Percentiles rank a stretch among this genome's conserved stretches.
phyloP scores from a whole-genome alignment of 2,329 filamentous ascomycete species.

The Aspergillus flavus region DNA sequence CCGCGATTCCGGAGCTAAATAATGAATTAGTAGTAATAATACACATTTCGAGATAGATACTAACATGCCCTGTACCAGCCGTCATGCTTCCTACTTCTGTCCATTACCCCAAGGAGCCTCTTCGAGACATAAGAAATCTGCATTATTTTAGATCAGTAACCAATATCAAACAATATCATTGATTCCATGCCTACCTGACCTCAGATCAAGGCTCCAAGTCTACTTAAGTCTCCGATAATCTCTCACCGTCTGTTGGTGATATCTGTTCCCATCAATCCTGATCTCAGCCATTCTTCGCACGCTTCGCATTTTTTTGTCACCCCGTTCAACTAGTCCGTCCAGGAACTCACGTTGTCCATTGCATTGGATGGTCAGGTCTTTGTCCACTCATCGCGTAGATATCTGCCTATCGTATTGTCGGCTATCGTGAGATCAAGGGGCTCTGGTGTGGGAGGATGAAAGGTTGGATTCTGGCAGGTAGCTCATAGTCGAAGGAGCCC shows the following conservation, averaged over 20 bases:
- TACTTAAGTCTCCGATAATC: not conserved
- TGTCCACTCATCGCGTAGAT: not conserved
- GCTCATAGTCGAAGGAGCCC: not conserved
- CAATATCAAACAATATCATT: not conserved
- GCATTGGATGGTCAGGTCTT: not conserved
- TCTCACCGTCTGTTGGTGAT: not conserved
- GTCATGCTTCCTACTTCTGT: not conserved
- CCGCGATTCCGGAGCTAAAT: too few species aligned
- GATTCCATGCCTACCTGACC: not conserved
- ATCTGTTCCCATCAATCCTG: not conserved
- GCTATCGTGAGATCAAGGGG: conserved; percentile 1
- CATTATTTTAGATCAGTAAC: not conserved
- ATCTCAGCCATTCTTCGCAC: not conserved
- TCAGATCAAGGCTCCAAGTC: not conserved
- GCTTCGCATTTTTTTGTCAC: not conserved
- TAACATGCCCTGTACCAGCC: not conserved
- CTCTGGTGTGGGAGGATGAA: not conserved
- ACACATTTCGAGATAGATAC: not conserved
- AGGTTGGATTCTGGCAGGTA: not conserved
- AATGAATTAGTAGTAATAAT: not conserved
- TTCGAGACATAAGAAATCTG: not conserved
- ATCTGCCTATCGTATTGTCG: not conserved
- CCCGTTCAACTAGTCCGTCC: not conserved
- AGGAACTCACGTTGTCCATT: not conserved
- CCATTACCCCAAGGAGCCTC: not conserved